These are phyloP conservation scores for Limtongozyma cylindracea DNA, from an alignment of 805 yeast species.

Conservation along the genomic window DNA sequence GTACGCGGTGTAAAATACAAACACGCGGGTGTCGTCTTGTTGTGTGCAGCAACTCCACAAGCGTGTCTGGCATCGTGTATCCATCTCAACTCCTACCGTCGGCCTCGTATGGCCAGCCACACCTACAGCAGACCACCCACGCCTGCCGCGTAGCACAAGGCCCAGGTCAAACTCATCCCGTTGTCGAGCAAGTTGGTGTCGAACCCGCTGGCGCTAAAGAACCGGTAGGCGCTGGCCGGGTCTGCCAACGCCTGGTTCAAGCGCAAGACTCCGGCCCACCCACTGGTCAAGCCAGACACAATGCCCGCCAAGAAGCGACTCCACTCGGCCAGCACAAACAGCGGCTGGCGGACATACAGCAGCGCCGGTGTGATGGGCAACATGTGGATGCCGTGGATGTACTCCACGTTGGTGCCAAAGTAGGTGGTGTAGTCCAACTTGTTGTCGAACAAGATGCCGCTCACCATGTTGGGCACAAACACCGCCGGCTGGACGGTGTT, in stretches of 20 bases:
- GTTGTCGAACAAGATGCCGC: background rate
- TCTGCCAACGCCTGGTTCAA: slow-evolving; percentile 4
- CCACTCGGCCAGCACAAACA: background rate
- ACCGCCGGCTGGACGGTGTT: background rate
- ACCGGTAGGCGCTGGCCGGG: slow-evolving; percentile 3
- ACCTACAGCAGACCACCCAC: too few relatives aligned
- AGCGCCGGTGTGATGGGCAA: background rate
- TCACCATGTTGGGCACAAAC: background rate
- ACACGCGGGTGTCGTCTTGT: background rate
- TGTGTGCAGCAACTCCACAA: background rate
- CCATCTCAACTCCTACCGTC: background rate
- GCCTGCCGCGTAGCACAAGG: slow-evolving; percentile 1
- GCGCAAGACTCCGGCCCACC: slow-evolving; percentile 1
- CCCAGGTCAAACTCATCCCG: slow-evolving; percentile 1
- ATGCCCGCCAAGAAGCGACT: background rate
- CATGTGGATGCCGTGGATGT: background rate
- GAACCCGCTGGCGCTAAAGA: background rate
- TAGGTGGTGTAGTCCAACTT: background rate
- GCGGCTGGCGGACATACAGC: background rate
- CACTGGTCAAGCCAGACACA: background rate
- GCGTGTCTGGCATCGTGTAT: background rate
- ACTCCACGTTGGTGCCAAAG: background rate
- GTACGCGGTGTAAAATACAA: slow-evolving; percentile 3
- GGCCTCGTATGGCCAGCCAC: too few relatives aligned
- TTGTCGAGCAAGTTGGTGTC: slow-evolving; percentile 1